phyloP scores from a whole-genome alignment of 768 basidiomycete species.

The Pulveroboletus sp. region DNA sequence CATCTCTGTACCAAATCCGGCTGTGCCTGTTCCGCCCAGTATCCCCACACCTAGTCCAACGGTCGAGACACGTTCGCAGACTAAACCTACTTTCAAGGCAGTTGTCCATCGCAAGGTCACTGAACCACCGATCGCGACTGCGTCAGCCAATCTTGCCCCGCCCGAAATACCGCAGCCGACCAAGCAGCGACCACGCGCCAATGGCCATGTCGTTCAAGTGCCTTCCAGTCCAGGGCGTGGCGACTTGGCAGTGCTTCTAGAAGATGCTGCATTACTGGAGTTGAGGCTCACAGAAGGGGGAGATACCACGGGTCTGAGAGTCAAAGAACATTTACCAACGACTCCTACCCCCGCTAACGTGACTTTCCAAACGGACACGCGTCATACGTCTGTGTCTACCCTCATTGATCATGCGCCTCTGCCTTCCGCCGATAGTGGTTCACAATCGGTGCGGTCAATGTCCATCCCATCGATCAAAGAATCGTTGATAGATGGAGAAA shows the following conservation, averaged over 20 bases:
- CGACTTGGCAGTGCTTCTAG: conserved; percentile 53
- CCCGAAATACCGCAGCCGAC: conserved; percentile 27
- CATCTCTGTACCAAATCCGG: conserved; percentile 4
- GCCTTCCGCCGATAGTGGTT: conserved; percentile 20
- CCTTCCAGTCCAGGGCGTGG: conserved; percentile 47
- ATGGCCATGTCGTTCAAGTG: conserved; percentile 25
- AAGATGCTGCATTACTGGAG: conserved; percentile 60
- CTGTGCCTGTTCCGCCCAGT: conserved; percentile 1
- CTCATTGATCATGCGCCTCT: conserved; percentile 16
- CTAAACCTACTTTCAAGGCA: conserved; percentile 43
- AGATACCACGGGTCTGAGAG: conserved; percentile 19
- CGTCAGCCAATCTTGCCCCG: conserved; percentile 12
- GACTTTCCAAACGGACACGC: conserved; percentile 23
- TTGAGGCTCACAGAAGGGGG: conserved; percentile 48
- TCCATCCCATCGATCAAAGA: conserved; percentile 32
- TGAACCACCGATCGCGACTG: conserved; percentile 30
- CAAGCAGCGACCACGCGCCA: conserved; percentile 29
- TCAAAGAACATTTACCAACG: conserved; percentile 8
- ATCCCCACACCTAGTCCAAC: conserved; percentile 8
- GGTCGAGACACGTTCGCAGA: conserved; percentile 2
- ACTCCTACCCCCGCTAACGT: conserved; percentile 24
- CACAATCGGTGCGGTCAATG: conserved; percentile 24
- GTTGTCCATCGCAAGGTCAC: conserved; percentile 57
- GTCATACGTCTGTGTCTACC: conserved; percentile 20
- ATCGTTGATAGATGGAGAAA: conserved; percentile 20